These are phyloP conservation scores for Teratosphaeria epicoccoides DNA, from an alignment of 2,329 filamentous ascomycete genomes.

Conservation along the genomic window DNA sequence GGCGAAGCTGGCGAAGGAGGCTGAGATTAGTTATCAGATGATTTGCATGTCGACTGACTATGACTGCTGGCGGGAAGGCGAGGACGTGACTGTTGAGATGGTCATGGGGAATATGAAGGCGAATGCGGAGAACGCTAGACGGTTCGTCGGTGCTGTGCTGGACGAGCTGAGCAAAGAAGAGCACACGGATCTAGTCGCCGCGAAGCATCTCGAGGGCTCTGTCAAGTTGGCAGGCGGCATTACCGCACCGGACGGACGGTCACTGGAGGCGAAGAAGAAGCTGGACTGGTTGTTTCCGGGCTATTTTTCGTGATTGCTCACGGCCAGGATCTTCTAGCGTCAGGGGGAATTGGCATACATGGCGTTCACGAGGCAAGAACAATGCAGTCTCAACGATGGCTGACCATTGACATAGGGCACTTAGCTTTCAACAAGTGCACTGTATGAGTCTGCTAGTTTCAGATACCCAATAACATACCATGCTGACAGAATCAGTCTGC, in stretches of 20 bases:
- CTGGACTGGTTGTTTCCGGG: slow-evolving; percentile 81
- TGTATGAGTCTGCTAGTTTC: neutral
- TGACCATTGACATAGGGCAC: neutral
- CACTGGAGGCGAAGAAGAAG: slow-evolving; percentile 64
- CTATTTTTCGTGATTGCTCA: slow-evolving; percentile 53
- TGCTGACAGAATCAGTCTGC: too few relatives aligned
- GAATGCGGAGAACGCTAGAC: slow-evolving; percentile 77
- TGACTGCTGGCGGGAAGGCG: slow-evolving; percentile 86
- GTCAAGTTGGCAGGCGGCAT: slow-evolving; percentile 71
- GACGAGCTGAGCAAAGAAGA: slow-evolving; percentile 74
- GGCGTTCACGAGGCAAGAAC: neutral
- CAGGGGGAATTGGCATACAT: neutral
- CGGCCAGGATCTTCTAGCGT: too few relatives aligned
- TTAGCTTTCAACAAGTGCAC: neutral
- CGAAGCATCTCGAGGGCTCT: slow-evolving; percentile 69
- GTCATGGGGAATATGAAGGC: slow-evolving; percentile 94
- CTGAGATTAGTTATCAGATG: slow-evolving; percentile 94
- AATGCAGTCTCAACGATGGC: neutral
- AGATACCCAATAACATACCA: neutral
- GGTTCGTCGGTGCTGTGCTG: slow-evolving; percentile 75
- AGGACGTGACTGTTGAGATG: slow-evolving; percentile 85
- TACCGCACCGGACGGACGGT: slow-evolving; percentile 67
- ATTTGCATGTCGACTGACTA: slow-evolving; percentile 99
- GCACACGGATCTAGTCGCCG: slow-evolving; percentile 62
- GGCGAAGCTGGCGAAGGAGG: slow-evolving; percentile 90